These are phyloP conservation scores for Gardenia jasminoides DNA, from an alignment of 257 asterid species.

Conservation along the genomic window DNA sequence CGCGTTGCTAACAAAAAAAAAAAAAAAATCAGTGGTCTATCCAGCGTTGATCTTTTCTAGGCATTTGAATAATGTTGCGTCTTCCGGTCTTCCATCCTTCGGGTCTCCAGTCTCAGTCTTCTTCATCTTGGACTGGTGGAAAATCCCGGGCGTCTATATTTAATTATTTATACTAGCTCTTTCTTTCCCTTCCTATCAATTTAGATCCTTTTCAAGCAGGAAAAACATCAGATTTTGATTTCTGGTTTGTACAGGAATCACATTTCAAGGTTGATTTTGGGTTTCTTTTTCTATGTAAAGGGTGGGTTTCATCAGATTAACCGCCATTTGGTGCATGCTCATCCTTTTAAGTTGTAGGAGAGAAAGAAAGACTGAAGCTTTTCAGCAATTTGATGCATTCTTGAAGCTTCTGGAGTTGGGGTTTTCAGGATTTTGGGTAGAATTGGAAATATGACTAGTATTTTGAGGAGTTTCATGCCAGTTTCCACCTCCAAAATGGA, in stretches of 20 bases:
- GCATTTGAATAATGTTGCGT: not conserved
- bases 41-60: not conserved
- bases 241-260: constrained; percentile 12
- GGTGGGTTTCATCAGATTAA: not conserved
- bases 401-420: constrained; percentile 16
- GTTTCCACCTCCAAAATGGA: constrained; percentile 29
- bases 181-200: not conserved
- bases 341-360: constrained; percentile 5
- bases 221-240: constrained; percentile 1
- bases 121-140: not conserved
- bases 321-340: not conserved
- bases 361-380: not conserved
- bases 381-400: constrained; percentile 13
- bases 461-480: constrained; percentile 28
- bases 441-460: constrained; percentile 27
- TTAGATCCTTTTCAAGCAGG: not conserved
- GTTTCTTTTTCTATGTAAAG: not conserved
- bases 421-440: constrained; percentile 14
- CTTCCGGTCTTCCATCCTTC: constrained; percentile 1
- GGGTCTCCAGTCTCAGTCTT: not conserved
- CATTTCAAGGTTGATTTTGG: constrained; percentile 6
- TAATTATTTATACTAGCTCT: not conserved
- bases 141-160: not conserved
- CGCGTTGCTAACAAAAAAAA: constrained; percentile 21
- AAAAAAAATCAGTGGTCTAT: not conserved